A percentile compares a stretch with the other conserved stretches of the same genome.
Evolutionary conservation across 495 filamentous ascomycete genomes (phyloP).

Genomic region (Cladorrhinum samala): DNA sequence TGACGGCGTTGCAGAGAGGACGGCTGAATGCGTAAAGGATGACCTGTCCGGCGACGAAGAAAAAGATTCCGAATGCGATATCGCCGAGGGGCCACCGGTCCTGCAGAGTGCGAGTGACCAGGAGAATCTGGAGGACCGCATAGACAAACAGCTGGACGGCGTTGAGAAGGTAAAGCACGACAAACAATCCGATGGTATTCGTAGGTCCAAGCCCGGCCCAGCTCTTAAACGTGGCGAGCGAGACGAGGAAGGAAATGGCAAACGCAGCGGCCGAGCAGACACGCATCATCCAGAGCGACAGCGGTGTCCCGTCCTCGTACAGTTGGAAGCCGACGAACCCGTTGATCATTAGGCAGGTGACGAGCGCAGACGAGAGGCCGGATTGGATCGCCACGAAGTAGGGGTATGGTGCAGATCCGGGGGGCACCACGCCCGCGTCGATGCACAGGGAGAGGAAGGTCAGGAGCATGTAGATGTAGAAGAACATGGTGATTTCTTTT

Average conservation of each 20-base stretch:
- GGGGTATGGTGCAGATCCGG: conserved; percentile 69
- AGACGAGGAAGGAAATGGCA: conserved; percentile 76
- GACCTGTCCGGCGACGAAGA: conserved; percentile 90
- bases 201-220: conserved; percentile 82
- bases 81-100: conserved; percentile 94
- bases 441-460: conserved; percentile 85
- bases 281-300: conserved; percentile 91
- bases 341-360: conserved; percentile 88
- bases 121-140: conserved; percentile 76
- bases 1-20: conserved; percentile 73
- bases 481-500: conserved; percentile 96
- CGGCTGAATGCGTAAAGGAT: conserved; percentile 85
- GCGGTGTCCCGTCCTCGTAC: conserved; percentile 94
- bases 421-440: conserved; percentile 88
- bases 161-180: conserved; percentile 88
- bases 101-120: conserved; percentile 85
- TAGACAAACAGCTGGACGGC: conserved; percentile 81
- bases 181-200: conserved; percentile 83
- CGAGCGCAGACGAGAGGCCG: conserved; percentile 83
- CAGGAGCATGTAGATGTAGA: conserved; percentile 90
- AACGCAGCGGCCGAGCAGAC: conserved; percentile 74
- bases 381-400: conserved; percentile 89
- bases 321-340: conserved; percentile 98
- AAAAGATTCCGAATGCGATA: conserved; percentile 85
- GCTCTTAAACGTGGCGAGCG: conserved; percentile 86